A percentile compares a stretch with the other conserved stretches of the same genome.
Evolutionary conservation across 257 asterid species (phyloP).

Genomic region (Leptodermis oblonga): DNA sequence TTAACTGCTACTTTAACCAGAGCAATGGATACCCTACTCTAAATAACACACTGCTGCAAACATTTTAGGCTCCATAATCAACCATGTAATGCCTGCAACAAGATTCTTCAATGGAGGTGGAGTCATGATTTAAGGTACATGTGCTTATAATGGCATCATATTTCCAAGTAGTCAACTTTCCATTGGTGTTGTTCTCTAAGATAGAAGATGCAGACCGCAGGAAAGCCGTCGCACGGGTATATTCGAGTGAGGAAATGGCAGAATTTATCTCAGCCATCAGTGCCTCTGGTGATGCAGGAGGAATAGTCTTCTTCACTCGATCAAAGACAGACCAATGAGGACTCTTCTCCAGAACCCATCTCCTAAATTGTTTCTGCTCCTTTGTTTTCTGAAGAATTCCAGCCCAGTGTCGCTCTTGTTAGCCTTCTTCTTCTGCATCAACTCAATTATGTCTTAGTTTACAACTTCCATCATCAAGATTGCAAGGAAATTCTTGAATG

Average conservation of each 20-base stretch:
- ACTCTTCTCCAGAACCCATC: constrained; percentile 41
- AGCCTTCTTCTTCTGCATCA: too few species aligned
- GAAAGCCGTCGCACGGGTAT: constrained; percentile 40
- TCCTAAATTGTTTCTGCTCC: not conserved
- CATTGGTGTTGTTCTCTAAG: too few species aligned
- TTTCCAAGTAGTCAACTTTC: constrained; percentile 7
- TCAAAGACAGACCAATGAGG: constrained; percentile 50
- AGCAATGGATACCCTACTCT: too few species aligned
- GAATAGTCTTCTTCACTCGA: constrained; percentile 36
- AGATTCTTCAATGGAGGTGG: too few species aligned
- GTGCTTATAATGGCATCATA: constrained; percentile 45
- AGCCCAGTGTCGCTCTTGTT: too few species aligned
- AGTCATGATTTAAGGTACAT: too few species aligned
- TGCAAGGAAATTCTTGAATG: not conserved
- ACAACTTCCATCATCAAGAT: not conserved
- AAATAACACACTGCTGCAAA: too few species aligned
- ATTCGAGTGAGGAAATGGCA: constrained; percentile 54
- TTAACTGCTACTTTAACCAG: too few species aligned
- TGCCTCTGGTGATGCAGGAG: constrained; percentile 41
- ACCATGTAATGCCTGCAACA: too few species aligned
- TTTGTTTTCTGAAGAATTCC: not conserved
- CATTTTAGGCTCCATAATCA: too few species aligned
- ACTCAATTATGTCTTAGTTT: not conserved
- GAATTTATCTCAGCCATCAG: constrained; percentile 59
- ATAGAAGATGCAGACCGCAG: too few species aligned